Base-by-base conservation (phyloP, 2,329 filamentous ascomycete species). In the Claviceps africana region DNA sequence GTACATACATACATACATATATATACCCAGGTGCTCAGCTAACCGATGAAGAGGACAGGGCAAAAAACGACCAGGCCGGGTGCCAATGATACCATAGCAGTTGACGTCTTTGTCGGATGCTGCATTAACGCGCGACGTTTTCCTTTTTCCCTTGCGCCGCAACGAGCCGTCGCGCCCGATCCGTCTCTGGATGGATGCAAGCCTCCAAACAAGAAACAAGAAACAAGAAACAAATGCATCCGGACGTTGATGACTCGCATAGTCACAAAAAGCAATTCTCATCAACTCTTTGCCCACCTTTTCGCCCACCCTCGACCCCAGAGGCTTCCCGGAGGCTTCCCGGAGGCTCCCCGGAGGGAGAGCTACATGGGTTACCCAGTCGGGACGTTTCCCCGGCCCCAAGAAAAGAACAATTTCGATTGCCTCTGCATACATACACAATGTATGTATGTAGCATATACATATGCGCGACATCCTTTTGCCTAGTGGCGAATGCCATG, bases 131-230 rank as follows among this genome's bases (percentile, higher is more conserved):
- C n/a, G 25, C 33, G 46, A 28, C 43, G 37, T 22, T 35, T 47
- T 33, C 22, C 37, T 19, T 48, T 25, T 39, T n/a, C n/a, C n/a
- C 35, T 28, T 37, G 45, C 43, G 25, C 37, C 50, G 50, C 21
- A 45, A 33, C 44, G 50, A 48, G 50, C 46, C 46, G 46, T 47
- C 30, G 46, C 47, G 47, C 31, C 45, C 50, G 44, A 37, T 44
- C 45, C 45, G 37, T 46, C 42, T 44, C 19, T 30, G 30, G 17
- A 48, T 22, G 45, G 19, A n/a, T 28, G 42, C 17, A 25, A 22
- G 25, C 17, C n/a, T 31, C n/a, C n/a, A 30, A n/a, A 46, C 43
- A 25, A n/a, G n/a, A n/a, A n/a, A n/a, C n/a, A n/a, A n/a, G n/a
- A n/a, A n/a, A 28, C 25, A 17, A 17, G 42, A 44, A 44, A 44